Conservation (phyloP, 768 basidiomycete species). For the Macrolepiota dolichaula region DNA sequence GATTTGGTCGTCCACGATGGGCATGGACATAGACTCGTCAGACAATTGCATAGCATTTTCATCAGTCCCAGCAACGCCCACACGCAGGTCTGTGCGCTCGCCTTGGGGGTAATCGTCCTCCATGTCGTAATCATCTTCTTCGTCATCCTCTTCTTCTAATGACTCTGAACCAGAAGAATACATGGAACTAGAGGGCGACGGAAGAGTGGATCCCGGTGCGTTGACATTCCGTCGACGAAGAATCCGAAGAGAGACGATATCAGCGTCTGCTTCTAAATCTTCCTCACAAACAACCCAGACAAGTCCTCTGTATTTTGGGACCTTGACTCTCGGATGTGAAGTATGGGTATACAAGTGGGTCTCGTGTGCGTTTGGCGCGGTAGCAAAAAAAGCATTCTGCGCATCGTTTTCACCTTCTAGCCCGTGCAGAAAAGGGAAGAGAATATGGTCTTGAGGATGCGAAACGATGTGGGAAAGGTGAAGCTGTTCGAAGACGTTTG, state of each 20-base stretch:
- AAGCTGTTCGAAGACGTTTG: slow-evolving; percentile 52
- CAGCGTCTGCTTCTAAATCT: slow-evolving; percentile 41
- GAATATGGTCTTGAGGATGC: slow-evolving; percentile 75
- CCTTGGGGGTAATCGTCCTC: slow-evolving; percentile 19
- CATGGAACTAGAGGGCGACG: slow-evolving; percentile 13
- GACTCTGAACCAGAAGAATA: slow-evolving; percentile 18
- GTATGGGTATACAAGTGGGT: slow-evolving; percentile 2
- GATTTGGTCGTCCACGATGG: slow-evolving; percentile 21
- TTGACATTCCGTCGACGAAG: slow-evolving; percentile 25
- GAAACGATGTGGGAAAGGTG: slow-evolving; percentile 60
- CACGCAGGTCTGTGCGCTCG: slow-evolving; percentile 6
- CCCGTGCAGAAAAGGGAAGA: slow-evolving; percentile 90
- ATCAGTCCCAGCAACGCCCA: slow-evolving; percentile 7
- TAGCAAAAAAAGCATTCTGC: slow-evolving; percentile 79
- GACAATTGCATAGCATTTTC: slow-evolving; percentile 11
- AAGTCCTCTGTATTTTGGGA: slow-evolving; percentile 63
- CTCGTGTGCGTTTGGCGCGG: slow-evolving; percentile 19
- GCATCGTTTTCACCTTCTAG: slow-evolving; percentile 77
- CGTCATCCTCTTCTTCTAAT: slow-evolving; percentile 27
- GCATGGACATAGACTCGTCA: neutral
- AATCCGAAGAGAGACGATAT: slow-evolving; percentile 31
- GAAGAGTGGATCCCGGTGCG: slow-evolving; percentile 10
- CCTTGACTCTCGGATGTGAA: slow-evolving; percentile 17
- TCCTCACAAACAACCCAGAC: slow-evolving; percentile 83
- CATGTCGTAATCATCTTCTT: slow-evolving; percentile 17